Percentiles rank a stretch among this genome's conserved stretches.
These are phyloP conservation scores for Acacia crassicarpa DNA, from an alignment of 306 rosid genomes.

Conservation along the genomic window DNA sequence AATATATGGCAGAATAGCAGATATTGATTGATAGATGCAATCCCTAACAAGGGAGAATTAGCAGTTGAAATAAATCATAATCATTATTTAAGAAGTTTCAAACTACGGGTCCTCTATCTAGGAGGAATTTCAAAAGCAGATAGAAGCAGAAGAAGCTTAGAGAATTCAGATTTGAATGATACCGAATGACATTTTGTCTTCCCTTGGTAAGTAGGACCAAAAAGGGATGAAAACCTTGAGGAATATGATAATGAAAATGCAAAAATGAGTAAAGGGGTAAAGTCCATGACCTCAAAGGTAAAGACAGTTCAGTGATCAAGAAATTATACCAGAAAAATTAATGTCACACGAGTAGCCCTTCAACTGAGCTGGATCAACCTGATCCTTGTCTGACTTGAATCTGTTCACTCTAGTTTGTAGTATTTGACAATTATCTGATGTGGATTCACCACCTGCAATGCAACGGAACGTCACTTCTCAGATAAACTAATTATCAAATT, in stretches of 20 bases:
- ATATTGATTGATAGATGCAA: background rate
- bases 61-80: background rate
- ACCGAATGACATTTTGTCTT: background rate
- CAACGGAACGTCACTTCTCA: slow-evolving; percentile 31
- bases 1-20: background rate
- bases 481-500: slow-evolving; percentile 19
- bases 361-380: slow-evolving; percentile 59
- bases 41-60: slow-evolving; percentile 9
- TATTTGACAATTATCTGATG: slow-evolving; percentile 82
- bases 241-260: slow-evolving; percentile 17
- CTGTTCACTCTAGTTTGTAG: slow-evolving; percentile 94
- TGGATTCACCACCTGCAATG: slow-evolving; percentile 83
- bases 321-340: slow-evolving; percentile 64
- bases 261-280: background rate
- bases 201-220: background rate
- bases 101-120: slow-evolving; percentile 6
- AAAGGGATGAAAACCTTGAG: background rate
- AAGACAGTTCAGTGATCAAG: slow-evolving; percentile 1
- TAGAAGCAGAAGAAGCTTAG: background rate
- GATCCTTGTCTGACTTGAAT: slow-evolving; percentile 70
- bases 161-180: background rate
- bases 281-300: slow-evolving; percentile 1
- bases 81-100: background rate
- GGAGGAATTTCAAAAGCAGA: background rate
- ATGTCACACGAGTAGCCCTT: slow-evolving; percentile 34